phyloP scores from a whole-genome alignment of 176 grass and related monocot genomes.

The Bonia amplexicaulis region DNA sequence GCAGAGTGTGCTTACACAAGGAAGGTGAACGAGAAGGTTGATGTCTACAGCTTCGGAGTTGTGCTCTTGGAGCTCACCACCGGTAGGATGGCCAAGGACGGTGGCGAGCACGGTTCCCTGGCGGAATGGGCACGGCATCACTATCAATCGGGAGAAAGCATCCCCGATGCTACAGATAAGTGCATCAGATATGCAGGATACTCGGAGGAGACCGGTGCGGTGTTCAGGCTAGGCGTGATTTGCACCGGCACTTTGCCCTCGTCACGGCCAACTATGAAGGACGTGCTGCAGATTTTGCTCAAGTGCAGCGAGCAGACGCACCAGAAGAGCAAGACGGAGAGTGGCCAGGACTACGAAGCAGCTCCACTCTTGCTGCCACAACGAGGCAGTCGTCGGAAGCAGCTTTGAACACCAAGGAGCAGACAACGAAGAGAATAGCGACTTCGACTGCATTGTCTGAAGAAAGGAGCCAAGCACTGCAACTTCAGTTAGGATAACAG shows the following conservation, averaged over 20 bases:
- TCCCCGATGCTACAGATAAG: conserved; percentile 35
- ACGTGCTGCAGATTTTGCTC: conserved; percentile 55
- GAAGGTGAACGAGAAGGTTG: conserved; percentile 67
- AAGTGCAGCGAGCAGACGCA: conserved; percentile 42
- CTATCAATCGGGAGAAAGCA: conserved; percentile 33
- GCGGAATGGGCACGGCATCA: conserved; percentile 57
- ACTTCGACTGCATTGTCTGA: conserved; percentile 50
- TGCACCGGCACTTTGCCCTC: conserved; percentile 54
- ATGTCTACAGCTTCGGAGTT: conserved; percentile 93
- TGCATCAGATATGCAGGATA: conserved; percentile 34
- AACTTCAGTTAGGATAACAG: not conserved
- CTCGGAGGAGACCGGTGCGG: conserved; percentile 44
- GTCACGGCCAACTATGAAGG: conserved; percentile 65
- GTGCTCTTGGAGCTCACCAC: conserved; percentile 86
- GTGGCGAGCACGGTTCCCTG: conserved; percentile 48
- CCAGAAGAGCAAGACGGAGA: conserved; percentile 17
- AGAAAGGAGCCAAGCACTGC: not conserved
- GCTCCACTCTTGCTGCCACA: conserved; percentile 40
- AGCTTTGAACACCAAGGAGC: conserved; percentile 1
- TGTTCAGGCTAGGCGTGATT: conserved; percentile 66
- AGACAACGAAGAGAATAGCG: conserved; percentile 7
- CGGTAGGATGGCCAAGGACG: conserved; percentile 56
- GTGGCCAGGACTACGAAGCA: conserved; percentile 29
- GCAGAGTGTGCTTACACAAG: conserved; percentile 65
- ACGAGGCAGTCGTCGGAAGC: conserved; percentile 33